Evolutionary conservation across 192 early-diverging fungal species (phyloP).

Genomic region (Spizellomyces punctatus): DNA sequence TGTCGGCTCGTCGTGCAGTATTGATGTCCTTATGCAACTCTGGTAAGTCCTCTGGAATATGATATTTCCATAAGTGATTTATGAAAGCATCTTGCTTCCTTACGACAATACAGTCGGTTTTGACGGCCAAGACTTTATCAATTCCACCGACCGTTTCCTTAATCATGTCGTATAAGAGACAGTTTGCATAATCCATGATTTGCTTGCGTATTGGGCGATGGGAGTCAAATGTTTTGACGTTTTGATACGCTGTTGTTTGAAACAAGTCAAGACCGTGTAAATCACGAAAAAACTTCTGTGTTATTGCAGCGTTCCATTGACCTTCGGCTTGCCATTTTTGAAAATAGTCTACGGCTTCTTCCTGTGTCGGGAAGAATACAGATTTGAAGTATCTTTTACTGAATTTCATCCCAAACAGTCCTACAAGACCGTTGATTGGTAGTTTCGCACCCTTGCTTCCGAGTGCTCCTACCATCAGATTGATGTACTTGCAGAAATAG

Average conservation of each 20-base stretch:
- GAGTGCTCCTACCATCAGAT: neutral
- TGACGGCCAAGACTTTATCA: slow-evolving; percentile 15
- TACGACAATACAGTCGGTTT: slow-evolving; percentile 23
- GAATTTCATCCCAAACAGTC: neutral
- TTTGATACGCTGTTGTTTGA: neutral
- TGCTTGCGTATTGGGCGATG: slow-evolving; percentile 19
- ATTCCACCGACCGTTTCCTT: slow-evolving; percentile 7
- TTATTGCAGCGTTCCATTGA: neutral
- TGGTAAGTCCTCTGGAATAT: slow-evolving; percentile 4
- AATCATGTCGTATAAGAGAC: slow-evolving; percentile 23
- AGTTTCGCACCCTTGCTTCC: slow-evolving; percentile 18
- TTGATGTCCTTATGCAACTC: neutral
- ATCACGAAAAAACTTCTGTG: slow-evolving; percentile 4
- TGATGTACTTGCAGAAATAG: slow-evolving; percentile 11
- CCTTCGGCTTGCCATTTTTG: neutral
- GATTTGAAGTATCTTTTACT: neutral
- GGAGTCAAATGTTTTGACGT: neutral
- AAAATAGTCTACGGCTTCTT: slow-evolving; percentile 10
- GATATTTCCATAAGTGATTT: slow-evolving; percentile 7
- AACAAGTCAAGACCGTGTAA: slow-evolving; percentile 15
- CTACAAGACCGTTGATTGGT: slow-evolving; percentile 17
- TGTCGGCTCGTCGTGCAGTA: no score
- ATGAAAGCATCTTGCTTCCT: slow-evolving; percentile 11
- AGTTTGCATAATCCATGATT: slow-evolving; percentile 26
- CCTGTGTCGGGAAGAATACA: neutral